Evolutionary conservation across 768 basidiomycete genomes (phyloP), one percentile per base, ranked within the genome.

Genomic region (Leccinum sublutescens): DNA sequence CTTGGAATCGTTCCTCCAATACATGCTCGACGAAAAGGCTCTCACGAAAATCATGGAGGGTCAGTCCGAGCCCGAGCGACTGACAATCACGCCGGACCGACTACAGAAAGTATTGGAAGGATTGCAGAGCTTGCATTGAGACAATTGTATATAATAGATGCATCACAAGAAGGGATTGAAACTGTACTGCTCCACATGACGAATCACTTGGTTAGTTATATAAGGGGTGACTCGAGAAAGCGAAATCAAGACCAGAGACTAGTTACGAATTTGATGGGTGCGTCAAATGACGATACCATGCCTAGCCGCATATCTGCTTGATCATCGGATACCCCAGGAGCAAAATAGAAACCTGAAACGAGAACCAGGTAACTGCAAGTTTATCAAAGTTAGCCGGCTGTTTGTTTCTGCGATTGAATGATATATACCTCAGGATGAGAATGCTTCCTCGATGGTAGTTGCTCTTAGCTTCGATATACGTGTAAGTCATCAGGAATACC

Each of bases 391-490:
- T 45, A 60, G 57, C 15, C 33, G 23, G 23, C 29, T 33, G 57
- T 6, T 31, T 23, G 10, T 50, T 34, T 50, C 8, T 12, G 27
- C 14, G 12, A n/a, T 19, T 6, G 19, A 21, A 27, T 3, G 5
- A 60, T 72, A 50, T 64, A 95, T 92, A 95, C 93, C 95, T 95
- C 52, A 98, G 79, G 56, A 98, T 89, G 50, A 99, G 85, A 59
- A 97, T 97, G 65, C 91, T 94, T 50, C 97, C 97, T 65, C 97
- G 86, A 71, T 98, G 94, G 72, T 99, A 99, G 75, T 98, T 98
- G 66, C 91, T 91, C 78, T 89, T 94, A n/a, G 95, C 95, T 76
- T 99, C 97, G 67, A 98, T 97, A 72, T 97, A 98, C 4, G 95
- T 96, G 74, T 99, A 99, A 0, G 97, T 98, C 82, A 99, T 85